Conservation (phyloP, 2,329 filamentous ascomycete species). For the Neofusicoccum kwambonambiense region DNA sequence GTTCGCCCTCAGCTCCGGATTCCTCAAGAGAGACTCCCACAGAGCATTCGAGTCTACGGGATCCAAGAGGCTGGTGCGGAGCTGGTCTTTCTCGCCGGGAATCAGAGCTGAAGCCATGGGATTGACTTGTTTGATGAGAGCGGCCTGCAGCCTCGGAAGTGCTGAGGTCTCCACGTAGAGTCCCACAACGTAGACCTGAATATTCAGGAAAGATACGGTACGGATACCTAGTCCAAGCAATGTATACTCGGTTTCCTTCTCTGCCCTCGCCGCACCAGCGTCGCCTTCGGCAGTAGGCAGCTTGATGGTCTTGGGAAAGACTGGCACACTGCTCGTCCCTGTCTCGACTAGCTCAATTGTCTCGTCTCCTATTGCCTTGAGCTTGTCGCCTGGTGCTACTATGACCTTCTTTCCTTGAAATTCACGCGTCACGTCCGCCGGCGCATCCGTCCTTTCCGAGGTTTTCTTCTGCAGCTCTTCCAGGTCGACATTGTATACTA, state of each 20-base stretch:
- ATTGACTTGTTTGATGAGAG: conserved; percentile 73
- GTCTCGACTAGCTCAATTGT: conserved; percentile 75
- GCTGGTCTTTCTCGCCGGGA: conserved; percentile 71
- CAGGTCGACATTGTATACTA: conserved; percentile 34
- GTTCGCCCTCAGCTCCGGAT: conserved; percentile 19
- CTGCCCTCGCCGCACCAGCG: conserved; percentile 22
- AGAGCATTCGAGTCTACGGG: conserved; percentile 65
- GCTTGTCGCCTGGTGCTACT: conserved; percentile 60
- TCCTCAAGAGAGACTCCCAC: conserved; percentile 70
- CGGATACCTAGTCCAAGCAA: conserved; percentile 84
- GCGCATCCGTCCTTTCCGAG: conserved; percentile 27
- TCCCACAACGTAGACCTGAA: conserved; percentile 93
- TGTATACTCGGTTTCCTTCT: conserved; percentile 66
- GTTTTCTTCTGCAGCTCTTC: conserved; percentile 19
- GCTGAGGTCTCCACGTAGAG: conserved; percentile 86
- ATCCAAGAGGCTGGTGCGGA: conserved; percentile 70
- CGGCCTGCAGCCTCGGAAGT: conserved; percentile 74
- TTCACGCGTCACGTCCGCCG: conserved; percentile 25
- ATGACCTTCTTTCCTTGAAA: conserved; percentile 58
- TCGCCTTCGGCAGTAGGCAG: conserved; percentile 49
- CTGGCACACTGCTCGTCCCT: conserved; percentile 74
- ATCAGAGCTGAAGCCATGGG: conserved; percentile 79
- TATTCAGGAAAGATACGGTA: conserved; percentile 82
- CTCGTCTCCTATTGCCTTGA: conserved; percentile 40
- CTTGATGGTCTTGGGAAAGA: conserved; percentile 71